Base-by-base conservation (phyloP, 1,284 basidiomycete species). In the Ustilago nuda region DNA sequence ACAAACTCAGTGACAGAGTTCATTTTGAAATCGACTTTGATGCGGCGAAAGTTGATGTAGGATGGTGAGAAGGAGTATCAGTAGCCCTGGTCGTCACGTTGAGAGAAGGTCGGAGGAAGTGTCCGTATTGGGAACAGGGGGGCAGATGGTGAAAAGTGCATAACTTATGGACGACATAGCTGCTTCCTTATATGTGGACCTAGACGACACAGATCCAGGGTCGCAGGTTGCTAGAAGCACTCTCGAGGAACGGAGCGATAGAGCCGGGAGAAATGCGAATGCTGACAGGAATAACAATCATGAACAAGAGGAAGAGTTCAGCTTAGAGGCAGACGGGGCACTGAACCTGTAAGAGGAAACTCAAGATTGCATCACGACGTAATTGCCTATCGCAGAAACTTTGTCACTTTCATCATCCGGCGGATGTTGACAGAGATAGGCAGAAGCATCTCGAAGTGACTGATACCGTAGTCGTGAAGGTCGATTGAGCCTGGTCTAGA, bases 301-400 rank as follows among this genome's bases (percentile, higher is more conserved):
- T 1, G 36, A 3, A 39, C 36, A 55, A 30, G 45, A 36, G 6
- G 51, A 19, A 46, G 43, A 33, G 30, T 4, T 33, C 51, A 33
- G 51, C 12, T 33, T 17, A 36, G 36, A 23, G 15, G 6, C n/a
- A 11, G 17, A 45, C 4, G 30, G 43, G 41, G 56, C 56, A 57
- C 41, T 11, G 45, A 19, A 37, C 3, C 56, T 30, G 45, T 50
- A 5, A 12, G 27, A 19, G n/a, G 27, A 35, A 7, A 23, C 27
- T 23, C 32, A 19, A 12, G 27, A 62, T 64, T 64, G 61, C 61
- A 70, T 64, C 67, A 64, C 67, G 67, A 65, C 68, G 68, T 70
- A 70, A 65, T 64, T 48, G 52, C 36, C n/a, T 32, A 50, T 32
- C n/a, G 23, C 12, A 43, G 32, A 48, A 7, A 27, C 23, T 43